A percentile compares a stretch with the other conserved stretches of the same genome.
Evolutionary conservation across 768 basidiomycete genomes (phyloP).

Genomic region (Macrolepiota dolichaula): DNA sequence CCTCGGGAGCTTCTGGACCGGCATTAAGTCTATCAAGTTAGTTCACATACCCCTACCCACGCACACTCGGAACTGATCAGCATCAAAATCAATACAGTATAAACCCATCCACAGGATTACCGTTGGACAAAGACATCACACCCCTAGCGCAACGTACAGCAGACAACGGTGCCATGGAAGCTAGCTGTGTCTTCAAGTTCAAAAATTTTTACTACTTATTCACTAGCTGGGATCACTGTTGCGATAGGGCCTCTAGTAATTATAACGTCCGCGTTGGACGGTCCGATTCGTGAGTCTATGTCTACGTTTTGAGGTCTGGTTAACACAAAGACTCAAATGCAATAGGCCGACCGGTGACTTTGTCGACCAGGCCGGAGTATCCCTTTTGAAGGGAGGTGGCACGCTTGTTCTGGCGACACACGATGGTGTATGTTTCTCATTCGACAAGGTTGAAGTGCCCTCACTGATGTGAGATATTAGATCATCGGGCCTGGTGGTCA

Average conservation of each 20-base stretch:
- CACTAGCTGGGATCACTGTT: slow-evolving; percentile 53
- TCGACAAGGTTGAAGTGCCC: not conserved
- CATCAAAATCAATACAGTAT: slow-evolving; percentile 20
- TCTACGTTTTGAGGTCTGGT: not conserved
- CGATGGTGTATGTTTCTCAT: slow-evolving; percentile 30
- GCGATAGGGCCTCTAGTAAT: slow-evolving; percentile 45
- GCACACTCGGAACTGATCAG: not conserved
- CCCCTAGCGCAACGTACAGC: slow-evolving; percentile 44
- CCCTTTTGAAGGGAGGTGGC: slow-evolving; percentile 46
- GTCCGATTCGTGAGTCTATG: slow-evolving; percentile 32
- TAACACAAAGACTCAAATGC: slow-evolving; percentile 13
- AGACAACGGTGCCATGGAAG: slow-evolving; percentile 46
- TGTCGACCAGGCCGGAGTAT: slow-evolving; percentile 43
- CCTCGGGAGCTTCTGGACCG: slow-evolving; percentile 57
- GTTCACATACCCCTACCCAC: not conserved
- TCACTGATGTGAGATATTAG: slow-evolving; percentile 20
- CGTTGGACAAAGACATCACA: slow-evolving; percentile 32
- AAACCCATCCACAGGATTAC: slow-evolving; percentile 39
- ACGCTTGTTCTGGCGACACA: slow-evolving; percentile 46
- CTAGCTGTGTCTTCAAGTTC: slow-evolving; percentile 40
- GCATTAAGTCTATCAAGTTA: slow-evolving; percentile 40
- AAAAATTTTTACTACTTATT: slow-evolving; percentile 52
- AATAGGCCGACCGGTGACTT: slow-evolving; percentile 36
- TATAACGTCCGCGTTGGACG: slow-evolving; percentile 61
- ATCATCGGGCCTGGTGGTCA: slow-evolving; percentile 55